phyloP scores from a whole-genome alignment of 1,284 basidiomycete genomes.

The Stygiomarasmius scandens region DNA sequence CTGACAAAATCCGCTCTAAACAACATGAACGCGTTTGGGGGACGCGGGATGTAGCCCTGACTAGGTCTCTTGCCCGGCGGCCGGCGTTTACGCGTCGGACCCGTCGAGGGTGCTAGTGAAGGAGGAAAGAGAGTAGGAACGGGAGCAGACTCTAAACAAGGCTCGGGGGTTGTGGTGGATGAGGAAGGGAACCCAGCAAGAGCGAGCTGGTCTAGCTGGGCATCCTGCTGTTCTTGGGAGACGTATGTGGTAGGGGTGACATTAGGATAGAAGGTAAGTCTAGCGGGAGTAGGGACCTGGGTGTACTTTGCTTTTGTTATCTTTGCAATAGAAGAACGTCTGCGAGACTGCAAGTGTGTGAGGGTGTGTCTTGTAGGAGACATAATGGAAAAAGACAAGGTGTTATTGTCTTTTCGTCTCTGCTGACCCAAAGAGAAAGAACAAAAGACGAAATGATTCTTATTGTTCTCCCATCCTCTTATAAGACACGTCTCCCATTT shows the following conservation, averaged over 20 bases:
- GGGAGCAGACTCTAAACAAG: conserved; percentile 27
- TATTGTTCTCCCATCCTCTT: conserved; percentile 11
- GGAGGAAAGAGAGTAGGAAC: conserved; percentile 47
- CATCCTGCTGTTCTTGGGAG: conserved; percentile 38
- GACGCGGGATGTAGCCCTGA: conserved; percentile 81
- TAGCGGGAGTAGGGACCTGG: conserved; percentile 39
- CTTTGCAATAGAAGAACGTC: conserved; percentile 3
- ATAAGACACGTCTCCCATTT: neutral
- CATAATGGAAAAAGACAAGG: neutral
- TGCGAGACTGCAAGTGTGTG: neutral
- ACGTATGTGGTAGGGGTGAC: conserved; percentile 68
- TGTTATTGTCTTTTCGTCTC: conserved; percentile 5
- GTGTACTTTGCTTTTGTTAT: conserved; percentile 4
- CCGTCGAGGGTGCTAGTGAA: conserved; percentile 37
- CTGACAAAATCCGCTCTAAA: conserved; percentile 88
- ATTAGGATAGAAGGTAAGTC: conserved; percentile 73
- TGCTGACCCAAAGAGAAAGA: conserved; percentile 3
- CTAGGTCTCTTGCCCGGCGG: conserved; percentile 59
- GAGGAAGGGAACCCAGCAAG: neutral
- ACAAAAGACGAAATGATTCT: conserved; percentile 4
- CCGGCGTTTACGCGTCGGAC: conserved; percentile 43
- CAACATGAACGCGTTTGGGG: conserved; percentile 93
- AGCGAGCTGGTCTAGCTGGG: conserved; percentile 4
- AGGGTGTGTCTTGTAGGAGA: neutral
- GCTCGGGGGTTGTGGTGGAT: neutral